Evolutionary conservation across 176 grass and related monocot genomes (phyloP).

Genomic region (Stipa capillata): DNA sequence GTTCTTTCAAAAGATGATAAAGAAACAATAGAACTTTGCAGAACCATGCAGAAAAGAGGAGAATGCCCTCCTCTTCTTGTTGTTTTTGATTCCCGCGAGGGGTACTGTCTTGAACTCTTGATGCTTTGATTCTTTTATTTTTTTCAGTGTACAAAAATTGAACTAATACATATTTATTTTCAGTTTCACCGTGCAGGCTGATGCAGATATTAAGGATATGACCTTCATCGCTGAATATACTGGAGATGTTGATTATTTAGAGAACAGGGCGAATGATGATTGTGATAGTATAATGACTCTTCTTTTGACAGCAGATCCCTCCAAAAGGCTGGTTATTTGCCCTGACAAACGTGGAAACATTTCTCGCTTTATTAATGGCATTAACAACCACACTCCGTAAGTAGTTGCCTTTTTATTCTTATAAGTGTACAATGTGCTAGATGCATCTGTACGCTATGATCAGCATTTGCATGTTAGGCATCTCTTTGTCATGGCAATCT

Average conservation of each 20-base stretch:
- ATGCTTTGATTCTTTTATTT: neutral
- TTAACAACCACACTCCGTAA: conserved; percentile 79
- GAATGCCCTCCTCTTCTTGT: conserved; percentile 78
- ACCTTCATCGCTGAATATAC: no score
- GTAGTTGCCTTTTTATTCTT: conserved; percentile 1
- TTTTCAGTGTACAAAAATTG: conserved; percentile 5
- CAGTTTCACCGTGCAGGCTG: no score
- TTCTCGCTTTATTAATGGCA: conserved; percentile 78
- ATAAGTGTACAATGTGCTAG: neutral
- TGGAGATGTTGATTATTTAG: conserved; percentile 80
- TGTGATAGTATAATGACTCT: no score
- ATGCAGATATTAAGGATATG: no score
- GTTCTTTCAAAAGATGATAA: conserved; percentile 64
- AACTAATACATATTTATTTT: no score
- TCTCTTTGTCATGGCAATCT: neutral
- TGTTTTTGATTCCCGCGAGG: conserved; percentile 57
- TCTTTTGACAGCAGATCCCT: no score
- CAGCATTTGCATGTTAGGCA: no score
- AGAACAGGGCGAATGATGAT: conserved; percentile 62
- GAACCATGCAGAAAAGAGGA: conserved; percentile 67
- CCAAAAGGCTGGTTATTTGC: conserved; percentile 63
- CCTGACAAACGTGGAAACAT: conserved; percentile 81
- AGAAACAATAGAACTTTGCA: conserved; percentile 65
- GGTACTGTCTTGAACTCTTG: conserved; percentile 34
- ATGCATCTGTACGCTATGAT: neutral